Conservation (phyloP, 1,284 basidiomycete species). For the Cutaneotrichosporon arboriforme region DNA sequence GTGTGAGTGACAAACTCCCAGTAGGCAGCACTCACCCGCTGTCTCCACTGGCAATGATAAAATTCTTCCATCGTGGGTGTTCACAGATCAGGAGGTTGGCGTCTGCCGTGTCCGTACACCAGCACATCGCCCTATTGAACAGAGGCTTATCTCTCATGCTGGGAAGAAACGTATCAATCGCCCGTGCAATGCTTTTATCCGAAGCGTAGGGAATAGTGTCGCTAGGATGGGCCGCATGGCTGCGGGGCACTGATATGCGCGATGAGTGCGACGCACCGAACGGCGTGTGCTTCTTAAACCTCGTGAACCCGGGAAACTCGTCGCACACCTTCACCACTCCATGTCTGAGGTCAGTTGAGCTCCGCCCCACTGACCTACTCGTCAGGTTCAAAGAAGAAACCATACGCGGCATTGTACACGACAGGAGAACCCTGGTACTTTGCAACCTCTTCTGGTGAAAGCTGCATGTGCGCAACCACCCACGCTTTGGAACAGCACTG, state of each 20-base stretch:
- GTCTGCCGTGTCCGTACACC: conserved; percentile 3
- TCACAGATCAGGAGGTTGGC: not conserved
- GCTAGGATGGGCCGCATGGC: not conserved
- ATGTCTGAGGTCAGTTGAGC: not conserved
- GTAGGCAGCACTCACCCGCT: not conserved
- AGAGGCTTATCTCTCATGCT: not conserved
- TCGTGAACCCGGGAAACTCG: conserved; percentile 2
- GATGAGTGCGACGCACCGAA: not conserved
- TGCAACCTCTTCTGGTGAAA: conserved; percentile 37
- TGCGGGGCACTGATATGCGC: conserved; percentile 1
- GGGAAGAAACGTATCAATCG: not conserved
- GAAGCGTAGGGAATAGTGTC: conserved; percentile 1
- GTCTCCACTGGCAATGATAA: not conserved
- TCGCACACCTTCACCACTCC: conserved; percentile 2
- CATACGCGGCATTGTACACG: conserved; percentile 4
- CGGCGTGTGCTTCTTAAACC: conserved; percentile 1
- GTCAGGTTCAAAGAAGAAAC: conserved; percentile 7
- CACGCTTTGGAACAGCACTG: conserved; percentile 47
- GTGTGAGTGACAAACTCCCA: too few relatives aligned
- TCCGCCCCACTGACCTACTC: not conserved
- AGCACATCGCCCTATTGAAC: not conserved
- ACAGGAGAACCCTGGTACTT: not conserved
- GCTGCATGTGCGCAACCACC: conserved; percentile 43
- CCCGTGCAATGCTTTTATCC: not conserved
- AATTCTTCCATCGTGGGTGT: not conserved